phyloP scores from a whole-genome alignment of 192 early-diverging fungal genomes.

The Bifiguratus adelaidae region DNA sequence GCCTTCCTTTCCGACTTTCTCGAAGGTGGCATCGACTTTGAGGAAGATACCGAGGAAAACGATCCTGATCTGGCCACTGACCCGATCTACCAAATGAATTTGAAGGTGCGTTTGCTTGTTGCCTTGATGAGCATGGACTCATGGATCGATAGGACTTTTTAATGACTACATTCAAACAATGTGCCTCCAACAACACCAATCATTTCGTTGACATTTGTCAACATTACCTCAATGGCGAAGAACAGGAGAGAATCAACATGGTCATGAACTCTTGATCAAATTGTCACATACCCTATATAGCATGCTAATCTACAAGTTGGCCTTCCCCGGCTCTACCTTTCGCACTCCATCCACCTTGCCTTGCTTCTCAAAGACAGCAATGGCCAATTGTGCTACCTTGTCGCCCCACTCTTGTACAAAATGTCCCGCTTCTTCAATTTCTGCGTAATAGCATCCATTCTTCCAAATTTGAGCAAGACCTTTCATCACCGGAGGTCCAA shows the following conservation, averaged over 20 bases:
- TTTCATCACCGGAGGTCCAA: neutral
- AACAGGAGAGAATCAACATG: slow-evolving; percentile 9
- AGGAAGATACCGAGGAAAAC: slow-evolving; percentile 47
- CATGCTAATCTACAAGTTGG: slow-evolving; percentile 1
- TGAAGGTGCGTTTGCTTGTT: slow-evolving; percentile 37
- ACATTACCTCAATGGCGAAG: slow-evolving; percentile 17
- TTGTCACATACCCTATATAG: neutral
- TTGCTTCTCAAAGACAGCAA: neutral
- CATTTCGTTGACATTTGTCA: slow-evolving; percentile 24
- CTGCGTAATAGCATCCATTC: neutral
- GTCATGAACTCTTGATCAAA: neutral
- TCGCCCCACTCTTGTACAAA: neutral
- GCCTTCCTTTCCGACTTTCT: slow-evolving; percentile 22
- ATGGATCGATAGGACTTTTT: slow-evolving; percentile 34
- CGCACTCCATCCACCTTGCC: neutral
- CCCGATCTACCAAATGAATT: slow-evolving; percentile 53
- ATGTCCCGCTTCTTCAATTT: neutral
- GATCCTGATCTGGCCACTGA: slow-evolving; percentile 57
- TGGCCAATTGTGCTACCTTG: neutral
- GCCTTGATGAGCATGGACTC: neutral
- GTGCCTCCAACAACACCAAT: slow-evolving; percentile 29
- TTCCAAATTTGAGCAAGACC: neutral
- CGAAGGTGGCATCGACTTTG: slow-evolving; percentile 15
- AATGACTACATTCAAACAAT: slow-evolving; percentile 44
- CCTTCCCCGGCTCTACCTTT: too few species aligned